Base-by-base conservation (phyloP, 768 basidiomycete species). In the Chalciporus chontae region DNA sequence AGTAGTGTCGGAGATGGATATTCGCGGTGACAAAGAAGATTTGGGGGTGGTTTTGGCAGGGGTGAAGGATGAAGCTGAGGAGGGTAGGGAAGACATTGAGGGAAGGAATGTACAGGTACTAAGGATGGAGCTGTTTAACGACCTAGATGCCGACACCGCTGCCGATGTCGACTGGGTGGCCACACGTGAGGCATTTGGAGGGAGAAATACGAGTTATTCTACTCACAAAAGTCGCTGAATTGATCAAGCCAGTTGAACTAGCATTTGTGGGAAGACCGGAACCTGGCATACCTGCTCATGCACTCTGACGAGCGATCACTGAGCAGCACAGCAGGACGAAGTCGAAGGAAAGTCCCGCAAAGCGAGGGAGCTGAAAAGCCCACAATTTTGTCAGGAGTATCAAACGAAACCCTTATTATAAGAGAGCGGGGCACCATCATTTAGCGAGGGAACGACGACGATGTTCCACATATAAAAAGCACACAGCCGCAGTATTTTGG, bases 391-490 rank as follows among this genome's bases (percentile, higher is more conserved):
- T 45, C 23, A 31, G 32, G 42, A 14, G 15, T 39, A 11, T 34
- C 40, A 19, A 49, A 43, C 0, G 34, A 29, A 6, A 29, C 40
- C 31, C 29, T 58, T 60, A 56, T n/a, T n/a, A 46, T 43, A 50
- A 34, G 48, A 39, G 51, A 39, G 37, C 38, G 27, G 55, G 40
- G 29, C 17, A 26, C 26, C 46, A 41, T 50, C 26, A 14, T 27
- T 21, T 45, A 6, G 18, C 41, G 43, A 55, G 52, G 48, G 51
- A 59, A 59, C 39, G 15, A 18, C 26, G 51, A 29, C 40, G 42
- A 36, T 4, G 39, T n/a, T 42, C 45, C 57, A 47, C 45, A 47
- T 55, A 50, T n/a, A 36, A 32, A n/a, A 21, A 26, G 11, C 8
- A 48, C 34, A 36, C n/a, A 39, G 41, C 39, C 40, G 38, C 19